Percentiles rank a stretch among this genome's conserved stretches.
phyloP scores from a whole-genome alignment of 371 early-diverging fungal species.

The Apophysomyces elegans region DNA sequence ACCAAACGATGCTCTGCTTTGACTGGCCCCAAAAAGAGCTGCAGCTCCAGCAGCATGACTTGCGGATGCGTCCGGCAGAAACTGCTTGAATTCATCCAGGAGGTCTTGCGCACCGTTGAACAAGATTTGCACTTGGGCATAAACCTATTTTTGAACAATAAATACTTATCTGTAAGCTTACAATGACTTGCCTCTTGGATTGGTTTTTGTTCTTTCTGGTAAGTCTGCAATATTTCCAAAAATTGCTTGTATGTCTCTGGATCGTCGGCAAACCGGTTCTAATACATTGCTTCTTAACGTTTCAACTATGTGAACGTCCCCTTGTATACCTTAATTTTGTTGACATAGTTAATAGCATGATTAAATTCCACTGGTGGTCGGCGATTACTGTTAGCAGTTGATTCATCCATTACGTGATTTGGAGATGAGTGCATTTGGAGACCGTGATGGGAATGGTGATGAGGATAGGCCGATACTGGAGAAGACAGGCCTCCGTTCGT shows the following conservation, averaged over 20 bases:
- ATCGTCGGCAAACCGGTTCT: conserved; percentile 83
- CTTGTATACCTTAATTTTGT: conserved; percentile 87
- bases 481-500: background rate
- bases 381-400: conserved; percentile 14
- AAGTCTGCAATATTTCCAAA: conserved; percentile 90
- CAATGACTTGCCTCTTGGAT: conserved; percentile 71
- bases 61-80: conserved; percentile 74
- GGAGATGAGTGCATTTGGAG: background rate
- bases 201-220: conserved; percentile 88
- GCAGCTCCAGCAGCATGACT: conserved; percentile 8
- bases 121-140: conserved; percentile 81
- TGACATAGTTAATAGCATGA: conserved; percentile 95
- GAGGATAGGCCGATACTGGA: conserved; percentile 4
- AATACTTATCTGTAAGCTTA: background rate
- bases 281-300: background rate
- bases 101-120: conserved; percentile 85
- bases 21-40: background rate
- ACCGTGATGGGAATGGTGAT: background rate
- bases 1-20: background rate
- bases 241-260: conserved; percentile 94
- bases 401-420: conserved; percentile 13
- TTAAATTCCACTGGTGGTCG: conserved; percentile 86
- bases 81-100: conserved; percentile 94
- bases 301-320: conserved; percentile 22
- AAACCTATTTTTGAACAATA: conserved; percentile 33